Base-by-base conservation (phyloP, 257 asterid species). In the Vinca minor region DNA sequence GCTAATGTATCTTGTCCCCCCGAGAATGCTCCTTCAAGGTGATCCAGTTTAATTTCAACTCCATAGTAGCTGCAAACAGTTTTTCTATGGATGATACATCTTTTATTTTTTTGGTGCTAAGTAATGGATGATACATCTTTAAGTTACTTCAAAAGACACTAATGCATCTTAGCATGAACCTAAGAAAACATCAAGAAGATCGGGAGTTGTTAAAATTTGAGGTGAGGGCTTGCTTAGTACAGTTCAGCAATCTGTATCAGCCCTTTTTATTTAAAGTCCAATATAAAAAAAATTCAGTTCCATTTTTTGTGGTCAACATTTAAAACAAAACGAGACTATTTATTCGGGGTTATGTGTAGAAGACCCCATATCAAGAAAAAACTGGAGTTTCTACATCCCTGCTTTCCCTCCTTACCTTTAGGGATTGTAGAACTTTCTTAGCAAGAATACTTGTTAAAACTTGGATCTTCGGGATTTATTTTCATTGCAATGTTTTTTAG, bases 1-100 rank as follows among this genome's bases (percentile, higher is more conserved):
- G 73, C 74, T 44, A 73, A 76, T 44, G 46, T 72, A 59, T 71
- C 80, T 45, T 44, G 32, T 58, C 71, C 87, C 25, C 68, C 78
- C 14, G 77, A 70, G 29, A 80, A 69, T 34, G 65, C 69, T 49
- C 87, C 82, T 48, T 87, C 89, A 21, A 77, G 85, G 80, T 89
- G 83, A 86, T 56, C 36, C 41, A 38, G 34, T 15, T 54, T 36
- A 25, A 10, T 42, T 46, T 34, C 38, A 7, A n/a, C n/a, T n/a
- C n/a, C n/a, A n/a, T n/a, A n/a, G n/a, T n/a, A n/a, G n/a, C n/a
- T n/a, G n/a, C n/a, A n/a, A n/a, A n/a, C n/a, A n/a, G n/a, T n/a
- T n/a, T n/a, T n/a, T n/a, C n/a, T n/a, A n/a, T n/a, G n/a, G n/a
- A n/a, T n/a, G n/a, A n/a, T n/a, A n/a, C n/a, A n/a, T n/a, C n/a